These are phyloP conservation scores for Gymnopilus dilepis DNA, from an alignment of 768 basidiomycete species.

Conservation along the genomic window DNA sequence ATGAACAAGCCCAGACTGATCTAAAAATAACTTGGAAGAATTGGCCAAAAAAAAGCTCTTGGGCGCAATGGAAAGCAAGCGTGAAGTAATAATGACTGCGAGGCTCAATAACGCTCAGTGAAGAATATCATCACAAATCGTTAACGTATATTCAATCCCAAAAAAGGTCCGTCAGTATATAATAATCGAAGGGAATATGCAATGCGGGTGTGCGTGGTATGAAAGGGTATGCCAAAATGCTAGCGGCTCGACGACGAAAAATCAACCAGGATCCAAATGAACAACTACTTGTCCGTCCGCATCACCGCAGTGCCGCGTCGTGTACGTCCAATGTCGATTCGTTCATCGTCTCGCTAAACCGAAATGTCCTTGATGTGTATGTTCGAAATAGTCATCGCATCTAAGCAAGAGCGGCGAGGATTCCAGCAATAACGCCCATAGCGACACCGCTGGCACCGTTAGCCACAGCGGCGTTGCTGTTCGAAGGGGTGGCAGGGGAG, in stretches of 20 bases:
- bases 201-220: too few relatives aligned
- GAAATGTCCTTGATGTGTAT: too few relatives aligned
- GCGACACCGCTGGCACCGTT: slow-evolving; percentile 6
- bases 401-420: slow-evolving; percentile 14
- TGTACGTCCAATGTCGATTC: not conserved
- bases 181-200: not conserved
- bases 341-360: too few relatives aligned
- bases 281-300: too few relatives aligned
- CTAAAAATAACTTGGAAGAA: not conserved
- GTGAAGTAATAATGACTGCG: too few relatives aligned
- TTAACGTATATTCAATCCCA: not conserved
- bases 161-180: not conserved
- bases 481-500: not conserved
- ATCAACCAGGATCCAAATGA: too few relatives aligned
- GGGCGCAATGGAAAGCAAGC: too few relatives aligned
- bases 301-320: too few relatives aligned
- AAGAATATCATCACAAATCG: not conserved
- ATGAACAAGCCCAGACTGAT: too few relatives aligned
- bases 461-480: not conserved
- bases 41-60: too few relatives aligned
- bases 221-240: not conserved
- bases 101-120: too few relatives aligned
- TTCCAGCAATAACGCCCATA: slow-evolving; percentile 8
- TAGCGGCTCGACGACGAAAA: not conserved
- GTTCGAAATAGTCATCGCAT: too few relatives aligned